Conservation (phyloP, 177 flowering plant species). For the Telopea speciosissima region DNA sequence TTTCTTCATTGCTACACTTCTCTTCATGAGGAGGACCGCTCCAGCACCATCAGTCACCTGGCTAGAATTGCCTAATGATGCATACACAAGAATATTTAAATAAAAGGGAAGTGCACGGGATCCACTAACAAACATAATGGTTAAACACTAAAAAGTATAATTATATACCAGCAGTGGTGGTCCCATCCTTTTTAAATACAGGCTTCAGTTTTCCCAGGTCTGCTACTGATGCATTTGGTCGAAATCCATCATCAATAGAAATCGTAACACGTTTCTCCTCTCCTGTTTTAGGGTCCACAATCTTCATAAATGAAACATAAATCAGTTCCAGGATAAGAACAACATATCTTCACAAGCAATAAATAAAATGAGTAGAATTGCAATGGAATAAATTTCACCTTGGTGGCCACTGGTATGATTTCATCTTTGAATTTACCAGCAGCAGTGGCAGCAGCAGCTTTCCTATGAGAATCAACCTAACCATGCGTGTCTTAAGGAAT, state of each 20-base stretch:
- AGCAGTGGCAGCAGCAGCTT: slow-evolving; percentile 93
- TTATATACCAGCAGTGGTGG: slow-evolving; percentile 85
- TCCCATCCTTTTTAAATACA: slow-evolving; percentile 89
- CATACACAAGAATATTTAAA: background rate
- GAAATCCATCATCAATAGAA: slow-evolving; percentile 90
- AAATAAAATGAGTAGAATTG: background rate
- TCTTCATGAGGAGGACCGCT: slow-evolving; percentile 93
- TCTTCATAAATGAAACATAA: slow-evolving; percentile 26
- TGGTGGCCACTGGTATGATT: slow-evolving; percentile 84
- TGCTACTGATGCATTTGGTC: slow-evolving; percentile 53
- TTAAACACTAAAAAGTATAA: background rate
- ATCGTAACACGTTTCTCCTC: slow-evolving; percentile 70
- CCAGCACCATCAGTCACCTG: slow-evolving; percentile 99
- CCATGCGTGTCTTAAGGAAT: slow-evolving; percentile 1
- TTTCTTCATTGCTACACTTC: slow-evolving; percentile 76
- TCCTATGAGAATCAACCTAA: slow-evolving; percentile 88
- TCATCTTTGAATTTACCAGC: slow-evolving; percentile 94
- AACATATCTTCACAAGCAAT: background rate
- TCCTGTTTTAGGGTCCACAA: slow-evolving; percentile 95
- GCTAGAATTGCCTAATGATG: slow-evolving; percentile 74
- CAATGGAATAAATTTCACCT: slow-evolving; percentile 34
- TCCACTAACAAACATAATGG: background rate
- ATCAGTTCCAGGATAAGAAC: background rate
- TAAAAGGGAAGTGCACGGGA: background rate
- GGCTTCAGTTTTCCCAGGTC: slow-evolving; percentile 74